Conservation (phyloP, 2,329 filamentous ascomycete genomes). For the Taxawa tesnikishii region DNA sequence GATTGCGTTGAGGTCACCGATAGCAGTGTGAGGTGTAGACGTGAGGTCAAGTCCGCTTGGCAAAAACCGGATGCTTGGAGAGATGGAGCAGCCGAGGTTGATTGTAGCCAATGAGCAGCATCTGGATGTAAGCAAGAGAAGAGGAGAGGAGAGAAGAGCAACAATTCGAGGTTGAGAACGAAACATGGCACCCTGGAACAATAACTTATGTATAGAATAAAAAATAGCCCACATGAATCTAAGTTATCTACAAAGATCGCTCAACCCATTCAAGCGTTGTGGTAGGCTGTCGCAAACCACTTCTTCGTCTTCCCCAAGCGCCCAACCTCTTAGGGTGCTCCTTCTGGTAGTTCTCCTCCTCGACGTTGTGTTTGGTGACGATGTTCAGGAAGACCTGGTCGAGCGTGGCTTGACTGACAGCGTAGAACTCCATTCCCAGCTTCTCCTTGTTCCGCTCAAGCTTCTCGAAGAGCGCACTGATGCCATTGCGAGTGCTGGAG, state of each 20-base stretch:
- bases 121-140: too few relatives aligned
- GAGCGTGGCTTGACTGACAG: constrained; percentile 72
- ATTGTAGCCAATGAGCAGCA: too few relatives aligned
- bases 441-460: constrained; percentile 58
- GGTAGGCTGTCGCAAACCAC: constrained; percentile 1
- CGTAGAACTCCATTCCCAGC: constrained; percentile 73
- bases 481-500: constrained; percentile 15
- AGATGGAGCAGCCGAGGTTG: too few relatives aligned
- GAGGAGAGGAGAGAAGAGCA: too few relatives aligned
- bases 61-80: too few relatives aligned
- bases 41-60: too few relatives aligned
- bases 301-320: constrained; percentile 5
- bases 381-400: constrained; percentile 87
- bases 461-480: constrained; percentile 57
- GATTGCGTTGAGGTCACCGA: too few relatives aligned
- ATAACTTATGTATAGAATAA: neutral
- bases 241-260: too few relatives aligned
- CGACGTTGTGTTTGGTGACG: constrained; percentile 65
- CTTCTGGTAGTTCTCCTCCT: constrained; percentile 47
- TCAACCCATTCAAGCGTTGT: constrained; percentile 6
- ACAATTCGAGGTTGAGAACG: too few relatives aligned
- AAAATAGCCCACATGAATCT: neutral
- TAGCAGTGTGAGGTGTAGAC: too few relatives aligned
- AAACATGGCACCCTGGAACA: neutral
- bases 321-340: constrained; percentile 8